These are phyloP conservation scores for Zygosaccharomyces sapae DNA, from an alignment of 1,139 yeast species.

Conservation along the genomic window DNA sequence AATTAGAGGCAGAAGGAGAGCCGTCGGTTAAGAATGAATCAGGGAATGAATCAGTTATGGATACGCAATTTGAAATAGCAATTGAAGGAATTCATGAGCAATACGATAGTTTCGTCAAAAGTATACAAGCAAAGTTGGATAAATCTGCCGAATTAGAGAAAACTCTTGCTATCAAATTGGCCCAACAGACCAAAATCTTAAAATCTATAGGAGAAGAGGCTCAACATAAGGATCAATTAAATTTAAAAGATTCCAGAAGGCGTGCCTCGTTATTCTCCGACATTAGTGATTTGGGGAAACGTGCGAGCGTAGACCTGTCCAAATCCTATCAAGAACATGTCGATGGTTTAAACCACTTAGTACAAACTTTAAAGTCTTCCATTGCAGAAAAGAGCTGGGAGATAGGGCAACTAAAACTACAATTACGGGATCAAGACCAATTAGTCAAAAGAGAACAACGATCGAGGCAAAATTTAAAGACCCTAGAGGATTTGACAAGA, in stretches of 20 bases:
- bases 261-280: slow-evolving; percentile 1
- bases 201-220: slow-evolving; percentile 12
- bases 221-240: slow-evolving; percentile 2
- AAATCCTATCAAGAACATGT: slow-evolving; percentile 22
- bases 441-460: slow-evolving; percentile 20
- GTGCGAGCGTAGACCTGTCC: slow-evolving; percentile 23
- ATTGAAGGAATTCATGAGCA: slow-evolving; percentile 32
- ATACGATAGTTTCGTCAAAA: slow-evolving; percentile 30
- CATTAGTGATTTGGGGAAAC: slow-evolving; percentile 33
- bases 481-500: slow-evolving; percentile 21
- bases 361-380: slow-evolving; percentile 16
- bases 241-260: not conserved
- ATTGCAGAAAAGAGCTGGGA: slow-evolving; percentile 24
- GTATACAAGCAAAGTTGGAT: slow-evolving; percentile 25
- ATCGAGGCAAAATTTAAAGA: slow-evolving; percentile 19
- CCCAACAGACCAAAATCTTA: slow-evolving; percentile 23
- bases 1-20: slow-evolving; percentile 6
- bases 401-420: slow-evolving; percentile 21
- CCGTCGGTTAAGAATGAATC: slow-evolving; percentile 1
- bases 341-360: slow-evolving; percentile 17
- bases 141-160: slow-evolving; percentile 23
- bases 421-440: slow-evolving; percentile 22
- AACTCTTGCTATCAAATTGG: slow-evolving; percentile 20
- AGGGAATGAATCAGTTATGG: slow-evolving; percentile 17
- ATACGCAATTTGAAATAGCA: slow-evolving; percentile 28